phyloP scores from a whole-genome alignment of 2,329 filamentous ascomycete species.

The Penicillium occitanis region DNA sequence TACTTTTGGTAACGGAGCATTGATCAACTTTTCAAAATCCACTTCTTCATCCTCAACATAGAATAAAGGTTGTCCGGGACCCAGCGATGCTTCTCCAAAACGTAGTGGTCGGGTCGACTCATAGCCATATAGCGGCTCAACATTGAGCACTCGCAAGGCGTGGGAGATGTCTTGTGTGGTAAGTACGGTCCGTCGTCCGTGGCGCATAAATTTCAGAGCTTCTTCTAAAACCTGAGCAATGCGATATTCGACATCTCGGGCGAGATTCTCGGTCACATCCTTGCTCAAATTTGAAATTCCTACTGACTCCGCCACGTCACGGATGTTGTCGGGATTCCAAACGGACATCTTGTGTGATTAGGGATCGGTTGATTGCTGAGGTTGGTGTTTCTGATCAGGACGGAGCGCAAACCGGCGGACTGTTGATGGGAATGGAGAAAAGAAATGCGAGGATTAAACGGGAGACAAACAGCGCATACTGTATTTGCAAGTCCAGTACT shows the following conservation, averaged over 20 bases:
- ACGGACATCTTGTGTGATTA: conserved; percentile 55
- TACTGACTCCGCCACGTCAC: conserved; percentile 93
- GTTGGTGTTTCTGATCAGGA: background rate
- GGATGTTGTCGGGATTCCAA: conserved; percentile 96
- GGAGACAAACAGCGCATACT: background rate
- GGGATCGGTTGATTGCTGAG: background rate
- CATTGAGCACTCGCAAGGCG: conserved; percentile 80
- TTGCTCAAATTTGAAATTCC: conserved; percentile 79
- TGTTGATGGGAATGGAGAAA: background rate
- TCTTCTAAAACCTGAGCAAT: conserved; percentile 92
- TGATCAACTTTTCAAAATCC: conserved; percentile 98
- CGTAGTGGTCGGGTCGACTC: conserved; percentile 84
- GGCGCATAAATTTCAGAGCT: conserved; percentile 93
- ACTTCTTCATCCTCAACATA: conserved; percentile 99
- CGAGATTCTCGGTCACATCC: conserved; percentile 81
- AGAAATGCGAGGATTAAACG: background rate
- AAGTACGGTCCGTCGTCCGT: conserved; percentile 79
- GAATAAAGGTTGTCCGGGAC: conserved; percentile 89
- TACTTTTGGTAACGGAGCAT: conserved; percentile 90
- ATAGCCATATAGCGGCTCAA: conserved; percentile 95
- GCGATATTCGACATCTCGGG: conserved; percentile 93
- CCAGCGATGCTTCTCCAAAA: conserved; percentile 91
- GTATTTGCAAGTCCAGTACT: background rate
- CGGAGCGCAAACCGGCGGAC: background rate
- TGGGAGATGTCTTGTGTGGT: conserved; percentile 87